Evolutionary conservation across 2,329 filamentous ascomycete species (phyloP), one percentile per base, ranked within the genome.

Genomic region (Claviceps monticola): DNA sequence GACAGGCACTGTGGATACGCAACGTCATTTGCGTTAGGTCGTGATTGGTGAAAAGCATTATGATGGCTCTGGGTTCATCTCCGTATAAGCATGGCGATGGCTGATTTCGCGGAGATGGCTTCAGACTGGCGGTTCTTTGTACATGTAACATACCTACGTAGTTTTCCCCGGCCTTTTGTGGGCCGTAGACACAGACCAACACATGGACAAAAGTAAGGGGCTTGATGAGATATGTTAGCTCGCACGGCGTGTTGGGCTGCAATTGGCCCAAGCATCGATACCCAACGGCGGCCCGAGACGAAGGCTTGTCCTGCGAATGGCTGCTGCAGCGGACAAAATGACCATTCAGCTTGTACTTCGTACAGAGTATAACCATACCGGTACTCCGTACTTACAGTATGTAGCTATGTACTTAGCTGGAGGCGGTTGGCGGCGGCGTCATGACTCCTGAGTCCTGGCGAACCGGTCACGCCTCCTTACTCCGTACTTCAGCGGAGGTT

Each of bases 191-290:
- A 34, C 29, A 4, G 29, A 34, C 46, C 34, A 23, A 23, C 19
- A 47, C 34, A 47, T 46, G 43, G 14, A 29, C 13, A 7, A 14
- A 39, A n/a, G 14, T 19, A 14, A 38, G 48, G 44, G 23, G 41
- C 19, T 48, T 17, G 45, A 23, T 17, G 14, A 16, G 44, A 34
- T 46, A 6, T 23, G 17, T 17, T 16, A 26, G 44, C 26, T 17
- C 21, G 23, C 14, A 41, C 53, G 58, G 59, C 60, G 58, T 56
- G 62, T 67, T 65, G 59, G 65, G 65, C 64, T 58, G 56, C 60
- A 63, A 69, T 62, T 63, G 62, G 65, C 58, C 56, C 57, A 61
- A 58, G 65, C 65, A 62, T 68, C 65, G 66, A 59, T 69, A 66
- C 66, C 66, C 66, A 67, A 68, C 63, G 53, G 56, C 53, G 51